Evolutionary conservation across 371 early-diverging fungal genomes (phyloP), one percentile per base, ranked within the genome.

Genomic region (Choanephora cucurbitarum): DNA sequence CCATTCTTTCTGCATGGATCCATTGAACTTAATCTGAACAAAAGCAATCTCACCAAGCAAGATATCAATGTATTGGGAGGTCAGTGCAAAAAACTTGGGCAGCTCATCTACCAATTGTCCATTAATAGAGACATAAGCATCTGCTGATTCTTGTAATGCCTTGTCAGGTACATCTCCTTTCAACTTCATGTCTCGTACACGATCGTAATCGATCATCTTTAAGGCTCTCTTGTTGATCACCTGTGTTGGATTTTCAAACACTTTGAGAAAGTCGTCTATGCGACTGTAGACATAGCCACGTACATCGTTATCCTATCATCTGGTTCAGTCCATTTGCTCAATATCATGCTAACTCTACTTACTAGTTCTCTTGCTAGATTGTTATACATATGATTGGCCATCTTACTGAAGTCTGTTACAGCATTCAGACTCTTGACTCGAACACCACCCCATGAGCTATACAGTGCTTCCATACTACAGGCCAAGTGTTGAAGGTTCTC

Each of bases 31-130:
- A 23, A 75, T 64, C 51, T 92, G 92, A 4, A 89, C 76, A 39
- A 64, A 69, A 11, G 81, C 80, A 32, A 89, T 73, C 23, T 83
- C 79, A 34, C 72, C 76, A 5, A 86, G 61, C 8, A 90, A 71
- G 19, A 81, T 54, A 39, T 89, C 85, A 56, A 91, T 80, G 65
- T 86, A 89, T 48, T 79, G 70, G 0, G 69, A 67, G 0, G 85
- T 85, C 37, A 90, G 59, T 14, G 57, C 62, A 33, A 89, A 69
- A 50, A 91, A 88, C 40, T 66, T 67, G 2, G 93, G 93, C 13
- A 93, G 64, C 57, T 93, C 91, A 28, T 91, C 90, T 21, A 85
- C 68, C 9, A 93, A 74, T 49, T 93, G 90, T 6, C 80, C 88
- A 60, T 91, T 88, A 58, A 93, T 85, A 1, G 88, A 82, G 0